Base-by-base conservation (phyloP, 2,329 filamentous ascomycete genomes). In the Pseudocercospora fuligena region DNA sequence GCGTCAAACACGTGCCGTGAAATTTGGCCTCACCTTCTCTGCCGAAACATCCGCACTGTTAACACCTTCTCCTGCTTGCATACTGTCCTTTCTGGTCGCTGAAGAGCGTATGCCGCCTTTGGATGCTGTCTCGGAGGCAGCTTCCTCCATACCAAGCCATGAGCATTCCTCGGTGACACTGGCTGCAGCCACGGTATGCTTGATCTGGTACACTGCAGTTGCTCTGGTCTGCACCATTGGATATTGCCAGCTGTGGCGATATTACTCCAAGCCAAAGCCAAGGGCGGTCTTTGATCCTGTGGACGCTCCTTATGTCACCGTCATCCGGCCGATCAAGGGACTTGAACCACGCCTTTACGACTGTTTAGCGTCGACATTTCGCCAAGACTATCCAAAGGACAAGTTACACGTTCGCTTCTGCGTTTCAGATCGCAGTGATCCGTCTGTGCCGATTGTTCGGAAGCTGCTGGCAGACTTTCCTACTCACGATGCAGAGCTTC, bases 281-380 rank as follows among this genome's bases (percentile, higher is more conserved):
- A 62, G 69, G 73, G 29, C 62, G 19, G 62, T 23, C 1, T 58
- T 66, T 7, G 60, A 68, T 5, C 54, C 43, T 3, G 43, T 51
- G 12, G 81, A 89, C 46, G 83, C 93, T 2, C 94, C 94, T 16
- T 89, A 92, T 81, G 86, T 99, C 74, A 98, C 95, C 33, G 86
- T 97, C 67, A 93, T 99, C 72, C 91, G 95, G 2, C 96, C 95
- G 0, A 90, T 97, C 70, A 98, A 97, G 80, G 95, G 94, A 67
- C 85, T 97, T 64, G 95, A 98, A 78, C 92, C 93, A 3, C 88
- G 89, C 70, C 88, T 98, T 25, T 97, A 97, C 84, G 92, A 97
- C 75, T 98, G 95, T 76, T 89, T 99, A 47, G 91, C 92, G 31
- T 91, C 94, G 5, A 92, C 91, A 1, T 94, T 97, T 77, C 88